Percentiles rank a stretch among this genome's conserved stretches.
Evolutionary conservation across 345 rosid genomes (phyloP).

Genomic region (Sisymbrium irio): DNA sequence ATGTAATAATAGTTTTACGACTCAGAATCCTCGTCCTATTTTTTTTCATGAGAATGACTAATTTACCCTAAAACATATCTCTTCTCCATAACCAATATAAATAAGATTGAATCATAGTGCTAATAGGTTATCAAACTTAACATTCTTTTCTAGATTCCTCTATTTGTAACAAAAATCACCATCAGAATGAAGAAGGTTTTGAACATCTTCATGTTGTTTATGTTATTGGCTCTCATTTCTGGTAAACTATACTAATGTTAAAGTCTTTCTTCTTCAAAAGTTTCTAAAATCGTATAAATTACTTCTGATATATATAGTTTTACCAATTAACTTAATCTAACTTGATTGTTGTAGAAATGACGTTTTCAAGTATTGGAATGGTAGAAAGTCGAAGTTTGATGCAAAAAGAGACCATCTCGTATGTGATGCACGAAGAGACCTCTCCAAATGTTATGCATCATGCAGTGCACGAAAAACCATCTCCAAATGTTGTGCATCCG

Average conservation of each 20-base stretch:
- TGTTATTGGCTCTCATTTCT: not conserved
- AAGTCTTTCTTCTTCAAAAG: too few species aligned
- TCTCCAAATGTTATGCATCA: too few species aligned
- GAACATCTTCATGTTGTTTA: not conserved
- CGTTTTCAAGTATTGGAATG: constrained; percentile 3
- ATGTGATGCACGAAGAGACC: not conserved
- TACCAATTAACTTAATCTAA: not conserved
- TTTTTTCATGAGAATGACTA: too few species aligned
- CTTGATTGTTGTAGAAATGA: not conserved
- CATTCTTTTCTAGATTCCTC: not conserved
- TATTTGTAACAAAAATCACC: not conserved
- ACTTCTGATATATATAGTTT: not conserved
- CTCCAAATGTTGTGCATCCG: not conserved
- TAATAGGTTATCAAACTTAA: too few species aligned
- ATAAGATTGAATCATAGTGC: too few species aligned
- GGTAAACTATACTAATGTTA: not conserved
- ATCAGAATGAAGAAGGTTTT: not conserved
- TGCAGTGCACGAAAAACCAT: too few species aligned
- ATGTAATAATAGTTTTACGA: not conserved
- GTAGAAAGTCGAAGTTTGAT: not conserved
- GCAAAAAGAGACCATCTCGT: not conserved
- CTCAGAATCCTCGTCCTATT: too few species aligned
- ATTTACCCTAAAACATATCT: too few species aligned
- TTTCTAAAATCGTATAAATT: too few species aligned
- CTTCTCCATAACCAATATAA: too few species aligned